Base-by-base conservation (phyloP, 306 rosid genomes). In the Castanea sativa region DNA sequence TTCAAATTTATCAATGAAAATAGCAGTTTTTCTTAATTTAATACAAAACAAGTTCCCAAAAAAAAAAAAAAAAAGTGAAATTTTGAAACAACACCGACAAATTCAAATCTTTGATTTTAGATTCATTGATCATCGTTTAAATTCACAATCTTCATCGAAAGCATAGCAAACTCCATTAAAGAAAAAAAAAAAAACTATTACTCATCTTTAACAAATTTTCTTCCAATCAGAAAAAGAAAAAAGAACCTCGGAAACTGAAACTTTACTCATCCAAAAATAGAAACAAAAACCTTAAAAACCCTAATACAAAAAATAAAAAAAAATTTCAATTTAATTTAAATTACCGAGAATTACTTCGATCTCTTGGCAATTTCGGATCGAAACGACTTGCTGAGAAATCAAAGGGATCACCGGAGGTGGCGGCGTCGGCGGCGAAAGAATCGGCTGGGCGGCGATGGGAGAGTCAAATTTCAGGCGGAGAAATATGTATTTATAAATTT, bases 171-270 rank as follows among this genome's bases (percentile, higher is more conserved):
- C 8, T 41, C 45, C 11, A 41, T 38, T 38, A 7, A 38, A 41
- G 11, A 41, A 41, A 8, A 35, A 25, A 25, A 75, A 65, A 14
- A 5, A 67, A 67, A 27, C 73, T 20, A 57, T 64, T 25, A 49
- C 82, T 80, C 72, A 79, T 90, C 86, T 83, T 79, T 38, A 7
- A 63, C 55, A 77, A 18, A 65, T 77, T 21, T 16, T 5, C 67
- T 74, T 73, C 55, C 61, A 52, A 71, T 84, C 63, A 56, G 52
- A 43, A 12, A 49, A 49, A 49, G 15, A 49, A 49, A 49, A 35
- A 49, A 49, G 16, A 49, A 49, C 53, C 45, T 41, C 45, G 12
- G 11, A 41, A 41, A 41, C 45, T 27, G 6, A 51, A 35, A 80
- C 33, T 18, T 57, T 57, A 67, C 38, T 75, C 80, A 67, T 72